phyloP scores from a whole-genome alignment of 148 eudicot genomes.

The Camellia sinensis region DNA sequence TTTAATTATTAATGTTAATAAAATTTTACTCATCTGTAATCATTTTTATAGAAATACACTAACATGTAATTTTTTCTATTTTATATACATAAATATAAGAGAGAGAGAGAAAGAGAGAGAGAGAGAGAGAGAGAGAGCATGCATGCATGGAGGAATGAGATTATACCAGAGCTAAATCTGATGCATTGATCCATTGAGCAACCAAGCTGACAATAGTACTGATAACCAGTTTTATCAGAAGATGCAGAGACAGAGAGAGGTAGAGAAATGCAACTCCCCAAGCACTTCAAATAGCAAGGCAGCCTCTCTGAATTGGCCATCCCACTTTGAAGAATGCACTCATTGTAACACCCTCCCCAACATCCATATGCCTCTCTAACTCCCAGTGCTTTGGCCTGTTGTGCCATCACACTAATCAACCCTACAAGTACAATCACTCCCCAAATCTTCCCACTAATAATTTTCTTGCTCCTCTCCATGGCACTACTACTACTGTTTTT shows the following conservation, averaged over 20 bases:
- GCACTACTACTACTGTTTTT: too few species aligned
- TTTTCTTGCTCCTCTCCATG: not conserved
- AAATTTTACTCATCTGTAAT: too few species aligned
- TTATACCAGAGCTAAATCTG: not conserved
- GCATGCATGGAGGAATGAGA: not conserved
- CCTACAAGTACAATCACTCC: not conserved
- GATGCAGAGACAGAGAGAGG: not conserved
- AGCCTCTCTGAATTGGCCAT: not conserved
- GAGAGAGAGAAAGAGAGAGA: not conserved
- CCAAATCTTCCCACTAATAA: not conserved
- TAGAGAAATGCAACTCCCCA: conserved; percentile 15
- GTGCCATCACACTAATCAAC: not conserved
- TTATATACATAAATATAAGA: too few species aligned
- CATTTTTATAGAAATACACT: too few species aligned
- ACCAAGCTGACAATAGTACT: conserved; percentile 31
- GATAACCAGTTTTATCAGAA: not conserved
- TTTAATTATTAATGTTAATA: too few species aligned
- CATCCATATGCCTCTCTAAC: conserved; percentile 15
- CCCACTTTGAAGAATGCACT: conserved; percentile 20
- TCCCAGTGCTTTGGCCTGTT: not conserved
- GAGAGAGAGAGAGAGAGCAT: not conserved
- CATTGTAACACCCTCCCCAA: conserved; percentile 40
- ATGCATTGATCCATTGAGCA: conserved; percentile 24
- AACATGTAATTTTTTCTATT: too few species aligned
- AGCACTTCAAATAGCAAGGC: conserved; percentile 24